Conservation (phyloP, 495 filamentous ascomycete genomes). For the Diplogelasinospora grovesii region DNA sequence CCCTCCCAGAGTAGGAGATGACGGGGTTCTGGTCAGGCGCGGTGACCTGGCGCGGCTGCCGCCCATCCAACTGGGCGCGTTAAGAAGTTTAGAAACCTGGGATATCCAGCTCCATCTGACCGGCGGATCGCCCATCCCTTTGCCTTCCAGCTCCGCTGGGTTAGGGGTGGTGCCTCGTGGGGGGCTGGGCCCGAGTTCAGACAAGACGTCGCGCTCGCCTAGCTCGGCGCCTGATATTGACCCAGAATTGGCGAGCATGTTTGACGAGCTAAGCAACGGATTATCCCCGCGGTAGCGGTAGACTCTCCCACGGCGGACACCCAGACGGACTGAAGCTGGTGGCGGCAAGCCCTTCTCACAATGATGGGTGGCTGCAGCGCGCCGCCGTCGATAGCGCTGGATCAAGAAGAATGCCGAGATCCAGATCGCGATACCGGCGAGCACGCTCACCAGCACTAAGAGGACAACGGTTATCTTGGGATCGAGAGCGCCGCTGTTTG, state of each 20-base stretch:
- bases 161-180: conserved; percentile 16
- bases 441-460: conserved; percentile 25
- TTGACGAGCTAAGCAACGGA: background rate
- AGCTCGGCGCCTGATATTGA: background rate
- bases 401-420: conserved; percentile 15
- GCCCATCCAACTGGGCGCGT: background rate
- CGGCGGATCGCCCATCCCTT: conserved; percentile 7
- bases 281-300: background rate
- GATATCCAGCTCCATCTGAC: conserved; percentile 6
- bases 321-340: background rate
- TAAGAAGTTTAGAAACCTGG: conserved; percentile 8
- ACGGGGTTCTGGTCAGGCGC: no score
- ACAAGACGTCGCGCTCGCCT: background rate
- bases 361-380: no score
- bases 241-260: background rate
- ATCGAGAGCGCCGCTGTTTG: conserved; percentile 1
- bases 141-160: conserved; percentile 26
- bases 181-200: conserved; percentile 10
- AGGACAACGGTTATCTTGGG: conserved; percentile 23
- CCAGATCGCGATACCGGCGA: conserved; percentile 20
- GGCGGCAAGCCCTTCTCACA: background rate
- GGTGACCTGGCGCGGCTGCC: background rate
- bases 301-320: background rate
- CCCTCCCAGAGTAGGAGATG: no score
- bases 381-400: conserved; percentile 22